Evolutionary conservation across 1,284 basidiomycete species (phyloP), one percentile per base, ranked within the genome.

Genomic region (Amylostereum chailletii): DNA sequence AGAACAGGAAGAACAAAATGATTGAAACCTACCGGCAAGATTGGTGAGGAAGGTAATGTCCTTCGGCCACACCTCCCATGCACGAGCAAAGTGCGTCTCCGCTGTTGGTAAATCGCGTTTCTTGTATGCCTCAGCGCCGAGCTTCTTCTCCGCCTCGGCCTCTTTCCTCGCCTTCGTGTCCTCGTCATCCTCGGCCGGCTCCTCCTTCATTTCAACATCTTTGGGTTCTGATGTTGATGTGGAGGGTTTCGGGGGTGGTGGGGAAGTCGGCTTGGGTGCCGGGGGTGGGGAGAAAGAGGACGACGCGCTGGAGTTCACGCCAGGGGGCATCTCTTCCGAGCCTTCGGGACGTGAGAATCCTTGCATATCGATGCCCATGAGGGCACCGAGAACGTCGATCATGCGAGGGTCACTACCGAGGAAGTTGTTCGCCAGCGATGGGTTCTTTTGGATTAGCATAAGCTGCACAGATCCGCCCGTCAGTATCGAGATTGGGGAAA

Each of bases 41-140:
- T 97, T 97, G 46, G 90, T 92, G 52, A 99, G 74, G 77, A 87
- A 98, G 5, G 92, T 91, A 57, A 97, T 79, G 66, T 99, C 94
- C 69, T 96, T 90, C 45, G 91, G 90, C 79, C 86, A 93, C 10
- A 82, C 64, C 48, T 96, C 91, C 94, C 95, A 98, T 3, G 95
- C 95, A 63, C 89, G 86, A 57, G 80, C 67, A 69, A 89, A 95
- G 54, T 81, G 76, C 50, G 75, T 71, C 44, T 78, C 79, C 8
- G 92, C 90, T 55, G 79, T 78, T 32, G 77, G 80, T 57, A 94
- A 87, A 52, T 86, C 78, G 55, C 86, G 79, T 60, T 86, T 81
- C 74, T 94, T 92, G 79, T 98, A 98, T 10, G 83, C 81, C 42
- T 81, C 83, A 56, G 81, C 76, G 50, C 94, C 94, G 49, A 81